Percentiles rank a stretch among this genome's conserved stretches.
These are phyloP conservation scores for Annulohypoxylon maeteangense DNA, from an alignment of 495 filamentous ascomycete species.

Conservation along the genomic window DNA sequence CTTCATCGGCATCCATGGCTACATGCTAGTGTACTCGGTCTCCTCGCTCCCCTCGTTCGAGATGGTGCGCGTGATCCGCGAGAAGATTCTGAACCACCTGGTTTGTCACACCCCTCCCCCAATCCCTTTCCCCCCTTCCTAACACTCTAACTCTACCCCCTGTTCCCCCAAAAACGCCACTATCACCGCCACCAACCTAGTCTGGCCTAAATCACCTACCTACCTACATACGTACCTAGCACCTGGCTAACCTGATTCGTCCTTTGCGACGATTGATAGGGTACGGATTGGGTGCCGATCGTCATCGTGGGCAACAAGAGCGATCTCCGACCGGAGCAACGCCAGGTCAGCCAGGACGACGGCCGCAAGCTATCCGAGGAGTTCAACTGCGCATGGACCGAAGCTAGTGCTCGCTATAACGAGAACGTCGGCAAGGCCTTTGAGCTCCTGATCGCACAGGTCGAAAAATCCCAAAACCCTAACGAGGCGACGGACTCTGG, in stretches of 20 bases:
- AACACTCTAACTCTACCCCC: not conserved
- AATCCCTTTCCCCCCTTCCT: not conserved
- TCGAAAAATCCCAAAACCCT: slow-evolving; percentile 95
- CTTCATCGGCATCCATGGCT: slow-evolving; percentile 99
- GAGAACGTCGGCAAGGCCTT: slow-evolving; percentile 94
- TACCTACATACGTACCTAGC: no score
- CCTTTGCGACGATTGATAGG: slow-evolving; percentile 70
- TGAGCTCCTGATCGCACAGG: slow-evolving; percentile 91
- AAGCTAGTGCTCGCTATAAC: slow-evolving; percentile 92
- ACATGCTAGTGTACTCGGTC: slow-evolving; percentile 97
- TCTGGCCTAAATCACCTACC: not conserved
- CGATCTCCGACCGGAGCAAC: slow-evolving; percentile 90
- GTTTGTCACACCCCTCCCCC: slow-evolving; percentile 61
- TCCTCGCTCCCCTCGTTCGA: slow-evolving; percentile 94
- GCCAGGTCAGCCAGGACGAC: slow-evolving; percentile 87
- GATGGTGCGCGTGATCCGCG: slow-evolving; percentile 92
- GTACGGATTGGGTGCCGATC: slow-evolving; percentile 89
- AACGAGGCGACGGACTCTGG: slow-evolving; percentile 78
- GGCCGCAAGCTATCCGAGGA: slow-evolving; percentile 83
- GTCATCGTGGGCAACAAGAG: slow-evolving; percentile 97
- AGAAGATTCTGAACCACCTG: slow-evolving; percentile 97
- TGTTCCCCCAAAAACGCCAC: not conserved
- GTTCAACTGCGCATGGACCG: slow-evolving; percentile 92
- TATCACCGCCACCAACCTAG: slow-evolving; percentile 9
- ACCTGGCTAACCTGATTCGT: no score